phyloP scores from a whole-genome alignment of 1,284 basidiomycete genomes.

The Malassezia pachydermatis region DNA sequence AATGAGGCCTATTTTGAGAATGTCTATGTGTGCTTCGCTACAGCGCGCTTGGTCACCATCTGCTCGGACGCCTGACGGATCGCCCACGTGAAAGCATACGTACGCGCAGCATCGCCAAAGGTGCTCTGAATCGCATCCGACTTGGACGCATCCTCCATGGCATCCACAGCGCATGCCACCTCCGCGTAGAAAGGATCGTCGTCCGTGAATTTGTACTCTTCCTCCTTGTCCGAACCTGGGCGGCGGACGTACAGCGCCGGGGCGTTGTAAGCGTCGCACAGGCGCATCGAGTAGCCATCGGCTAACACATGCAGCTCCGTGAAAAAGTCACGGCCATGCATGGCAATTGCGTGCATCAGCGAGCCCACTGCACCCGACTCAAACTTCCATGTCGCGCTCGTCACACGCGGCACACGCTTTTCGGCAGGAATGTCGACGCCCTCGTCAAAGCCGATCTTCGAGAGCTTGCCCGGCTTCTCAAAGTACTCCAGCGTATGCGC shows the following conservation, averaged over 20 bases:
- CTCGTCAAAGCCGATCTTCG: conserved; percentile 71
- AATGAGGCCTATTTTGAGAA: conserved; percentile 3
- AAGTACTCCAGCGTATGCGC: conserved; percentile 48
- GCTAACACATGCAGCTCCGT: conserved; percentile 43
- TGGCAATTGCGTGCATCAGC: conserved; percentile 42
- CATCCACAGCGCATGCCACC: conserved; percentile 40
- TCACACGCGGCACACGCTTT: conserved; percentile 41
- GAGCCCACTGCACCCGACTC: conserved; percentile 41
- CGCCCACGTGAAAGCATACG: conserved; percentile 20
- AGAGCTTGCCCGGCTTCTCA: conserved; percentile 62
- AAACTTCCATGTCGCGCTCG: conserved; percentile 46
- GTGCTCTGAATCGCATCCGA: conserved; percentile 5
- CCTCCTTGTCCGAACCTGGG: conserved; percentile 42
- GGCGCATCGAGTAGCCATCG: conserved; percentile 39
- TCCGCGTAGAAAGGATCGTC: conserved; percentile 48
- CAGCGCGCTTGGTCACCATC: neutral
- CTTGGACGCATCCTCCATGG: conserved; percentile 36
- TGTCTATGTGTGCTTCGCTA: no score
- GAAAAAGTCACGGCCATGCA: conserved; percentile 44
- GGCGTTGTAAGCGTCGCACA: conserved; percentile 45
- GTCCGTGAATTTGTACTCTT: conserved; percentile 41
- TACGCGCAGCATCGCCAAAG: conserved; percentile 16
- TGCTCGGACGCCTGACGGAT: conserved; percentile 18
- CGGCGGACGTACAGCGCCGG: conserved; percentile 44
- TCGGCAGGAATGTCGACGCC: conserved; percentile 55